Evolutionary conservation across 2,329 filamentous ascomycete species (phyloP), one percentile per base, ranked within the genome.

Genomic region (Drechmeria coniospora): DNA sequence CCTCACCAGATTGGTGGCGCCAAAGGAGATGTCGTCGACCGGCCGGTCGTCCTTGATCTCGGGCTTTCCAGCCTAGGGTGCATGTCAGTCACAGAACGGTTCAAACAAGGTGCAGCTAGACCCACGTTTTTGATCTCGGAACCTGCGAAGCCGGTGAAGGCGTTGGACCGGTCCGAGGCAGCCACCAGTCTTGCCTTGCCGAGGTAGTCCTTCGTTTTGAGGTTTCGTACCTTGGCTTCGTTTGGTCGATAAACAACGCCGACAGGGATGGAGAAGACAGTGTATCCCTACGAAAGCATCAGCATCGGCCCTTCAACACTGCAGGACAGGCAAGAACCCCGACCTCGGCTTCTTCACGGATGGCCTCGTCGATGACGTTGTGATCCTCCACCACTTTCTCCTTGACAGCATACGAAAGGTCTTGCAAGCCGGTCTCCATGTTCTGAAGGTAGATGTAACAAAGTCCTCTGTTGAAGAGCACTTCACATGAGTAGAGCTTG

Each of bases 371-470:
- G 39, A 98, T 98, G 37, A 98, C 90, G 49, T 92, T 82, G 57
- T 98, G 90, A 43, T 95, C 87, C 30, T 87, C 78, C 2, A 93
- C 86, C 26, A 90, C 81, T 61, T 95, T 95, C 55, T 95, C 90
- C 53, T 93, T 90, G 15, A 82, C 80, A 1, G 90, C 90, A 47
- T 79, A 95, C 13, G 72, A 68, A 43, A 98, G 62, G 59, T 98
- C 90, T 51, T 90, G 78, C 68, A 98, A 71, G 40, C 90, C 90
- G 2, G 79, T 73, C 9, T 92, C 82, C 52, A 79, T 80, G 53
- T 95, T 83, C 47, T 92, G 81, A 17, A 95, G 66, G 49, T 95
- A 95, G 45, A 95, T 92, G 57, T 94, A 95, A 59, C 90, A 95
- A 32, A 98, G 65, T 33, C 90, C 90, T 29, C 90, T 76, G 53